A percentile compares a stretch with the other conserved stretches of the same genome.
phyloP scores from a whole-genome alignment of 2,329 filamentous ascomycete genomes.

The Colletotrichum falcatum region DNA sequence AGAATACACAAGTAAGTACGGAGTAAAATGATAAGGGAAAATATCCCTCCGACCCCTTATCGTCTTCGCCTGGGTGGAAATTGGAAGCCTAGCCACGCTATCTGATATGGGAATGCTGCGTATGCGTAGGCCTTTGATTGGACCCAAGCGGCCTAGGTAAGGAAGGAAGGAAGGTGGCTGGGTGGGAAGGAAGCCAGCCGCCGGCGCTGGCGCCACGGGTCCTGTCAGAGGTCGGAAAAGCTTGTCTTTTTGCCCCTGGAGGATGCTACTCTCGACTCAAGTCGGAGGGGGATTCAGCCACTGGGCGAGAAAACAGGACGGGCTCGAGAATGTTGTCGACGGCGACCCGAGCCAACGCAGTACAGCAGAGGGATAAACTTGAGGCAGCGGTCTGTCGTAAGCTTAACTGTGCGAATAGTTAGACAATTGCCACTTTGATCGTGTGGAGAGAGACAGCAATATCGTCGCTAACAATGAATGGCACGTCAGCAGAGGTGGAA shows the following conservation, averaged over 20 bases:
- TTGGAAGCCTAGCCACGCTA: constrained; percentile 18
- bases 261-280: background rate
- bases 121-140: constrained; percentile 8
- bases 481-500: no score
- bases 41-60: background rate
- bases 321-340: constrained; percentile 1
- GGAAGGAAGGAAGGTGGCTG: no score
- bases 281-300: background rate
- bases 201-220: constrained; percentile 1
- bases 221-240: constrained; percentile 29
- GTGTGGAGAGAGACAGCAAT: no score
- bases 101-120: background rate
- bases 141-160: background rate
- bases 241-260: constrained; percentile 9
- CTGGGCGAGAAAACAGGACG: constrained; percentile 5
- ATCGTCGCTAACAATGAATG: no score
- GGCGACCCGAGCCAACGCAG: background rate
- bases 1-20: no score
- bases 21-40: background rate
- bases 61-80: constrained; percentile 24
- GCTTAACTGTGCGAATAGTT: constrained; percentile 19
- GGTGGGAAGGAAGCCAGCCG: background rate
- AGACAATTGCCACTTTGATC: background rate
- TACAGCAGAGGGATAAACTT: no score
- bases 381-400: constrained; percentile 22